These are phyloP conservation scores for Penicillium sp. DNA, from an alignment of 2,329 filamentous ascomycete species.

Conservation along the genomic window DNA sequence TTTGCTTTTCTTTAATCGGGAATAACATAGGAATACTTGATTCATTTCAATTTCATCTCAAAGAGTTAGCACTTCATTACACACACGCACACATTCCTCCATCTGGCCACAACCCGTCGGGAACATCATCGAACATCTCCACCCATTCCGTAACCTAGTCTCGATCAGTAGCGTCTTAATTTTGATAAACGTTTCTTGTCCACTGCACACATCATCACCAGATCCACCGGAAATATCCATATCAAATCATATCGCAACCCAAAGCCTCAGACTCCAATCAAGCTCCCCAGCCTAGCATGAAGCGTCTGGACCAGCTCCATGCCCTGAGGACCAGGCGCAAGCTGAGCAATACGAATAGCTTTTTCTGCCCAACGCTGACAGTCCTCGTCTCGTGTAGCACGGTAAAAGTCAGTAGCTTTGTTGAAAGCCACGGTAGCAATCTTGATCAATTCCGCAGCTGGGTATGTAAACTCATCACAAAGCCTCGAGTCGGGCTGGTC, in stretches of 20 bases:
- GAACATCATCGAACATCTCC: background rate
- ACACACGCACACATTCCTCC: background rate
- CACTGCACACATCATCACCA: background rate
- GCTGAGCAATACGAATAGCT: slow-evolving; percentile 35
- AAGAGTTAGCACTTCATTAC: background rate
- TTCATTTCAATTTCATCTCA: background rate
- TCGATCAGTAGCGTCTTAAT: background rate
- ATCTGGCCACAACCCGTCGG: background rate
- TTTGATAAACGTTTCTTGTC: background rate
- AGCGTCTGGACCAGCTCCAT: background rate
- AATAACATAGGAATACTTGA: background rate
- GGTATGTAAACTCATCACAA: slow-evolving; percentile 38
- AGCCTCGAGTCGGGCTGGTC: background rate
- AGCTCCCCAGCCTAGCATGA: slow-evolving; percentile 14
- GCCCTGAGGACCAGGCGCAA: slow-evolving; percentile 23
- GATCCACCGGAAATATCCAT: background rate
- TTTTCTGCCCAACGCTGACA: slow-evolving; percentile 38
- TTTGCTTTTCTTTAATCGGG: background rate
- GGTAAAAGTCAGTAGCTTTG: slow-evolving; percentile 54
- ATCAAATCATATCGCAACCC: background rate
- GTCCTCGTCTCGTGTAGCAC: slow-evolving; percentile 29
- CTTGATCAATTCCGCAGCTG: slow-evolving; percentile 56
- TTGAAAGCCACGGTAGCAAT: slow-evolving; percentile 57
- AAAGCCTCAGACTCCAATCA: background rate
- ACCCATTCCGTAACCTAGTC: background rate